Percentiles rank a stretch among this genome's conserved stretches.
Evolutionary conservation across 1,139 yeast species (phyloP).

Genomic region (Suhomyces guaymorum): DNA sequence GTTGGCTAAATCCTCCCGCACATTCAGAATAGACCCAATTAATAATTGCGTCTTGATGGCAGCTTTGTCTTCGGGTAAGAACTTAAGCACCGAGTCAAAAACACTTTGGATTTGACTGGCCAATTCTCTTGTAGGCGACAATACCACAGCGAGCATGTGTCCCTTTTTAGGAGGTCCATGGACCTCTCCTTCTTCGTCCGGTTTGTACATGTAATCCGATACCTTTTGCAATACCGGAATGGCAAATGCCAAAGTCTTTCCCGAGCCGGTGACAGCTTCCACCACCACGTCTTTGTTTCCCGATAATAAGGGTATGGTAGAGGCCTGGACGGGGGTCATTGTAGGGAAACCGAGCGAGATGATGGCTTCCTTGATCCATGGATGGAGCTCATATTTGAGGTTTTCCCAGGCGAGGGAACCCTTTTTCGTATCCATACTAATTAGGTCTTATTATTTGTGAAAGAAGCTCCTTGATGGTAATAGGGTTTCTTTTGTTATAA

Average conservation of each 20-base stretch:
- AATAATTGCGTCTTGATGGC: constrained; percentile 65
- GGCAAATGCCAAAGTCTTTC: constrained; percentile 86
- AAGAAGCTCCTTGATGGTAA: too few species aligned
- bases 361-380: constrained; percentile 63
- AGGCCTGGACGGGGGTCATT: constrained; percentile 98
- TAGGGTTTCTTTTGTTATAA: too few species aligned
- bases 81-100: constrained; percentile 57
- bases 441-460: background rate
- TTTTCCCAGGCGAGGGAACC: constrained; percentile 44
- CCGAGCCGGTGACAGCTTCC: constrained; percentile 96
- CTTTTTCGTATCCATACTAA: constrained; percentile 29
- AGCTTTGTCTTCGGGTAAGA: constrained; percentile 51
- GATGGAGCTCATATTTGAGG: constrained; percentile 37
- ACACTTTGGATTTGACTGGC: constrained; percentile 81
- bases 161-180: constrained; percentile 51
- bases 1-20: constrained; percentile 70
- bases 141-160: constrained; percentile 67
- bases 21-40: constrained; percentile 74
- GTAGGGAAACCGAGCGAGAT: constrained; percentile 68
- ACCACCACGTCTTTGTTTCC: constrained; percentile 96
- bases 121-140: constrained; percentile 91
- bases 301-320: constrained; percentile 83
- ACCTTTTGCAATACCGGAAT: constrained; percentile 78
- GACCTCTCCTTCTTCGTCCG: constrained; percentile 21
- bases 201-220: constrained; percentile 29